Evolutionary conservation across 1,284 basidiomycete species (phyloP), one percentile per base, ranked within the genome.

Genomic region (Pseudozyma sp.): DNA sequence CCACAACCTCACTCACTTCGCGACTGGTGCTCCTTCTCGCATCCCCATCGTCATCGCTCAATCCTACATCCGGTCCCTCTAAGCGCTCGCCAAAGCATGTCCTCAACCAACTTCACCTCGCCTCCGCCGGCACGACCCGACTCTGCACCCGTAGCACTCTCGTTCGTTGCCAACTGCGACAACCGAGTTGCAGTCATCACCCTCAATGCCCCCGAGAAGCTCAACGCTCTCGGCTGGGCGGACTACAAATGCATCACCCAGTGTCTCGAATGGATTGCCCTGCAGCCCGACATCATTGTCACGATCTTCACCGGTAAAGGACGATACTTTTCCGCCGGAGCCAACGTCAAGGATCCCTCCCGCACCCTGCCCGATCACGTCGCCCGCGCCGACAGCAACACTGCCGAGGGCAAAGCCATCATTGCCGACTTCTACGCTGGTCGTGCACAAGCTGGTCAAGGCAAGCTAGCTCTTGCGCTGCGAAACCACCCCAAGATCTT

Each of bases 281-380:
- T 53, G 10, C 75, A 78, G 39, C 62, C 72, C 5, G 40, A 64
- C n/a, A 50, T 79, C 30, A 40, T 70, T 11, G 55, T 79, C 39
- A 72, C 68, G 31, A 60, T 79, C 17, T 57, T 79, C 30, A 78
- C 78, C 19, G 78, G 67, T 30, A 64, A 56, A 17, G 78, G 78
- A 14, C 50, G 78, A 5, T 79, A 75, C 67, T 79, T 73, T 35
- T 74, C 69, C 13, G 68, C 77, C 5, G 77, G 77, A 4, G 77
- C 77, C 39, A 61, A 78, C 33, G 64, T 79, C 45, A 64, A 71
- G 24, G 77, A 79, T 29, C 66, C 75, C 5, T 65, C 75, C 0
- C 64, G 77, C 7, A 17, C 43, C 5, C 51, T 58, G 7, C 66
- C 75, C 5, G 14, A 48, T 1, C 49, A 68, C 17, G 50, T 73